A percentile compares a stretch with the other conserved stretches of the same genome.
Conservation (phyloP, 2,329 filamentous ascomycete species). For the Fusarium circinatum region DNA sequence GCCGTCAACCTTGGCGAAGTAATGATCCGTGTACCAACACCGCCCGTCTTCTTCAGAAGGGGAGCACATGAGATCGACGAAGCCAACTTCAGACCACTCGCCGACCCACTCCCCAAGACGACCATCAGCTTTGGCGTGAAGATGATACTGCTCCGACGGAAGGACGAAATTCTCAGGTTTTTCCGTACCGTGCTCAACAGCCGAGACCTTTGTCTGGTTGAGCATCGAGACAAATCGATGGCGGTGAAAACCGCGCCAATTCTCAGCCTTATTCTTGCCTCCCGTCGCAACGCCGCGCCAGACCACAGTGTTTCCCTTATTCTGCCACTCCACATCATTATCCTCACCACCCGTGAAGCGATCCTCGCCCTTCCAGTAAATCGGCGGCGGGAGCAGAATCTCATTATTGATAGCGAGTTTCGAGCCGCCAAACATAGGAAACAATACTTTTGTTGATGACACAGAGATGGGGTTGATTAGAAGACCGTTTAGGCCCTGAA, state of each 20-base stretch:
- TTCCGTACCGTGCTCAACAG: slow-evolving; percentile 57
- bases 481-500: slow-evolving; percentile 71
- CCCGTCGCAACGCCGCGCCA: slow-evolving; percentile 77
- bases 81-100: slow-evolving; percentile 61
- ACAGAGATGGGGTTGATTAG: slow-evolving; percentile 70
- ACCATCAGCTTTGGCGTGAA: slow-evolving; percentile 57
- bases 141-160: slow-evolving; percentile 58
- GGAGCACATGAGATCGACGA: slow-evolving; percentile 65
- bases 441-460: slow-evolving; percentile 65
- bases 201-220: slow-evolving; percentile 68
- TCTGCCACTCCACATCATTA: slow-evolving; percentile 64
- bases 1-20: slow-evolving; percentile 54
- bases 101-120: slow-evolving; percentile 62
- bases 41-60: slow-evolving; percentile 48
- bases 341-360: slow-evolving; percentile 68
- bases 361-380: slow-evolving; percentile 73
- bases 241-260: slow-evolving; percentile 78
- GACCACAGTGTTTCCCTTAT: slow-evolving; percentile 64
- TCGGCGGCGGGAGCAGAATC: slow-evolving; percentile 74
- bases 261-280: slow-evolving; percentile 66
- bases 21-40: slow-evolving; percentile 61
- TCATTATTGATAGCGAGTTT: slow-evolving; percentile 77
- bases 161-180: slow-evolving; percentile 64
- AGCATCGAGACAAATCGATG: slow-evolving; percentile 80
- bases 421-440: slow-evolving; percentile 75